phyloP scores from a whole-genome alignment of 495 filamentous ascomycete species.

The Aspergillus baeticus region DNA sequence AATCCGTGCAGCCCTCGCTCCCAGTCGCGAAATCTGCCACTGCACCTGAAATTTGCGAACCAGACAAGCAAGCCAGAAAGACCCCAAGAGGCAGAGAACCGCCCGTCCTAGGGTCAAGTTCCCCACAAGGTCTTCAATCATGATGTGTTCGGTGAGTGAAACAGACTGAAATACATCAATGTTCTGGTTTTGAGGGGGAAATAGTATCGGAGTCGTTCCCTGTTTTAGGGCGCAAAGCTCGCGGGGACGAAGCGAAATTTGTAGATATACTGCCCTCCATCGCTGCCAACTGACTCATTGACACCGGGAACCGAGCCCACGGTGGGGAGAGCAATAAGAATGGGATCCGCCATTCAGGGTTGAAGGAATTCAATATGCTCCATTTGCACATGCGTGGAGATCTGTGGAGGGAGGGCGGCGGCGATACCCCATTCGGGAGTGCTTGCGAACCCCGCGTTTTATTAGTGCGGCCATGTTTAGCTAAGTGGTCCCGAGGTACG shows the following conservation, averaged over 20 bases:
- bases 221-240: neutral
- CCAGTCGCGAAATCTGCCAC: conserved; percentile 34
- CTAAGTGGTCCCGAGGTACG: neutral
- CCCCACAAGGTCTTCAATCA: conserved; percentile 38
- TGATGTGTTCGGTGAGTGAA: conserved; percentile 12
- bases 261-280: neutral
- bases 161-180: neutral
- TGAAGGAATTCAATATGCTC: neutral
- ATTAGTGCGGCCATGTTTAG: neutral
- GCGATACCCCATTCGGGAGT: conserved; percentile 24
- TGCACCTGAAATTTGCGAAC: conserved; percentile 33
- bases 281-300: neutral
- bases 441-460: conserved; percentile 34
- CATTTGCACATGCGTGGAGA: conserved; percentile 10
- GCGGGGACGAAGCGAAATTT: neutral
- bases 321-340: neutral
- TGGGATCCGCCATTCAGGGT: neutral
- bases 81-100: conserved; percentile 23
- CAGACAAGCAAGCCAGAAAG: conserved; percentile 25
- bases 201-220: neutral
- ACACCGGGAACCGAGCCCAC: neutral
- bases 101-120: conserved; percentile 28
- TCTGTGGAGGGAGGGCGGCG: too few species aligned
- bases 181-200: neutral
- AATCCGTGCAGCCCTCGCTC: conserved; percentile 34